A percentile compares a stretch with the other conserved stretches of the same genome.
These are phyloP conservation scores for Irpex sp. DNA, from an alignment of 1,284 basidiomycete genomes.

Conservation along the genomic window DNA sequence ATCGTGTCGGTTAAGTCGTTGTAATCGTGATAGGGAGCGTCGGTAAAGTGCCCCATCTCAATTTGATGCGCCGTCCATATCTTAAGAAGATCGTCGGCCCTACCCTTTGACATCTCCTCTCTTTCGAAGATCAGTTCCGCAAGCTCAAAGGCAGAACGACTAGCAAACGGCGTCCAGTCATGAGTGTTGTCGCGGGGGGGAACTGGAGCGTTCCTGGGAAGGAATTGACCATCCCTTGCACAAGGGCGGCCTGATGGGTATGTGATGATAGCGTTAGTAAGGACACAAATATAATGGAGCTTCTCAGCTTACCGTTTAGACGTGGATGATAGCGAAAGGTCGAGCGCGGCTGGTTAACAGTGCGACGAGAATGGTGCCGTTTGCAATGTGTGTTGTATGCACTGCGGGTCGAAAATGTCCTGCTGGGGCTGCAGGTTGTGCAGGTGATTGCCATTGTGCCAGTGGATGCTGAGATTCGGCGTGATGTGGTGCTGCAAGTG, in stretches of 20 bases:
- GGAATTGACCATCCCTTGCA: neutral
- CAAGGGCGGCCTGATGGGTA: neutral
- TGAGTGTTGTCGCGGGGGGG: neutral
- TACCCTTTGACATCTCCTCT: neutral
- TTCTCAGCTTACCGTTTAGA: neutral
- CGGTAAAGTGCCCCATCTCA: neutral
- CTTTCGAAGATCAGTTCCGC: neutral
- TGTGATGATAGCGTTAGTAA: too few species aligned
- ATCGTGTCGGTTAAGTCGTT: neutral
- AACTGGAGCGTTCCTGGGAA: neutral
- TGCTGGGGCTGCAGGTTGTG: neutral
- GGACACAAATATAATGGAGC: too few species aligned
- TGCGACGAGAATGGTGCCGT: neutral
- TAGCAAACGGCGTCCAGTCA: neutral
- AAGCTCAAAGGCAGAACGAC: neutral
- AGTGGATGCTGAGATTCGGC: too few species aligned
- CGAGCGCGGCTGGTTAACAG: neutral
- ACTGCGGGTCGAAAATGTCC: neutral
- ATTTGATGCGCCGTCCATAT: neutral
- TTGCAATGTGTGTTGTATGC: neutral
- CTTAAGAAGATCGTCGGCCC: neutral
- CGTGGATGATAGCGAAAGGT: neutral
- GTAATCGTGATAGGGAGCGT: neutral
- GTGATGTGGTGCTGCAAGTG: too few species aligned
- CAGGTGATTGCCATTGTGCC: neutral